Evolutionary conservation across 2,329 filamentous ascomycete species (phyloP).

Genomic region (Microsporum ferrugineum): DNA sequence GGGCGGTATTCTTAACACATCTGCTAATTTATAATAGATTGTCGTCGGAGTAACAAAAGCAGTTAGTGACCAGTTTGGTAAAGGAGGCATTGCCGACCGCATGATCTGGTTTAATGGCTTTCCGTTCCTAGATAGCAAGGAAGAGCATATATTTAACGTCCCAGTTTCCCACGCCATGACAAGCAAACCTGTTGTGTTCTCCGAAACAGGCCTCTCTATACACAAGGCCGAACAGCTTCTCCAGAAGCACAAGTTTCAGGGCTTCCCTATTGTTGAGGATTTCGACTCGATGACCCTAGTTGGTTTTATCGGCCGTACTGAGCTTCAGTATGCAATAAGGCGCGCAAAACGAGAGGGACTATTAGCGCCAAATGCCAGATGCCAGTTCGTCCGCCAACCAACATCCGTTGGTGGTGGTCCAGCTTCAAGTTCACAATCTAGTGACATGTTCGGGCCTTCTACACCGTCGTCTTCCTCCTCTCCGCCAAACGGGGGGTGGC

Average conservation of each 20-base stretch:
- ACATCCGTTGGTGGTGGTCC: neutral
- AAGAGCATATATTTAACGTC: constrained; percentile 92
- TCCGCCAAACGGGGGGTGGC: neutral
- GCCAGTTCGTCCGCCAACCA: constrained; percentile 50
- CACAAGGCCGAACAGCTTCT: constrained; percentile 67
- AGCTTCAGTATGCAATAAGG: constrained; percentile 81
- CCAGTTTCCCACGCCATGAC: constrained; percentile 88
- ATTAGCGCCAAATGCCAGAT: constrained; percentile 57
- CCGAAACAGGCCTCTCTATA: constrained; percentile 61
- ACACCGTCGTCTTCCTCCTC: constrained; percentile 8
- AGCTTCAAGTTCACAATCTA: neutral
- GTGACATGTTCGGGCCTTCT: constrained; percentile 5
- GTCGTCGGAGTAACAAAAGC: constrained; percentile 95
- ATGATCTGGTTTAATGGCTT: constrained; percentile 99
- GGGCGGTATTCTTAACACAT: neutral
- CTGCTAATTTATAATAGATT: constrained; percentile 41
- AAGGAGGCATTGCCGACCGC: constrained; percentile 89
- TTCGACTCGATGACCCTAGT: constrained; percentile 58
- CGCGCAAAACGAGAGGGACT: constrained; percentile 58
- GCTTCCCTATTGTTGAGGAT: constrained; percentile 83
- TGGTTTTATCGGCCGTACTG: constrained; percentile 86
- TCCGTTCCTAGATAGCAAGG: constrained; percentile 92
- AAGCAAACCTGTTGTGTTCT: constrained; percentile 59
- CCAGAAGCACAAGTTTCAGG: constrained; percentile 70
- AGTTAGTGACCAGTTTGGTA: constrained; percentile 81